Percentiles rank a stretch among this genome's conserved stretches.
Conservation (phyloP, 495 filamentous ascomycete genomes). For the Aspergillus sparsus region DNA sequence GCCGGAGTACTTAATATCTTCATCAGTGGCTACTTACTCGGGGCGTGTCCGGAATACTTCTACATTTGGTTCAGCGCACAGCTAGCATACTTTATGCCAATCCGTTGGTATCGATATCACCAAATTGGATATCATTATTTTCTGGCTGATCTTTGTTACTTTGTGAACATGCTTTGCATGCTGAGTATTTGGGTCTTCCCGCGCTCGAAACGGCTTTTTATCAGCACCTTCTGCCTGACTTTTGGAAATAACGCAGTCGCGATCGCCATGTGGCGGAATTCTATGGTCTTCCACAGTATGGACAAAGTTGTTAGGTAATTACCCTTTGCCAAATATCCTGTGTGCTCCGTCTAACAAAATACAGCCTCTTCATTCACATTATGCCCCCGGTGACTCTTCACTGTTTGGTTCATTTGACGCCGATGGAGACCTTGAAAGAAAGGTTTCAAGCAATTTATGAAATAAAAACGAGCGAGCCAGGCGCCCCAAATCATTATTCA, state of each 20-base stretch:
- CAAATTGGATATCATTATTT: slow-evolving; percentile 95
- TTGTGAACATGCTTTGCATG: slow-evolving; percentile 85
- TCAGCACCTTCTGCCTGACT: slow-evolving; percentile 87
- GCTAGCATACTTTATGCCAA: slow-evolving; percentile 92
- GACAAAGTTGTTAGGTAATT: slow-evolving; percentile 86
- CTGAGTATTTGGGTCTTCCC: slow-evolving; percentile 91
- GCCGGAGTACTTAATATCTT: slow-evolving; percentile 96
- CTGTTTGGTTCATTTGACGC: slow-evolving; percentile 82
- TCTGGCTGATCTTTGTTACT: slow-evolving; percentile 95
- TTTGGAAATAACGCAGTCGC: slow-evolving; percentile 96
- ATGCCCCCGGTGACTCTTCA: slow-evolving; percentile 95
- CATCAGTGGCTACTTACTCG: slow-evolving; percentile 91
- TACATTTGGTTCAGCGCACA: slow-evolving; percentile 89
- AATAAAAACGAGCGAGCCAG: slow-evolving; percentile 72
- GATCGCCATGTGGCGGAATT: slow-evolving; percentile 99
- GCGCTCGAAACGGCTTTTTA: slow-evolving; percentile 85
- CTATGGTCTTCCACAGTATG: slow-evolving; percentile 94
- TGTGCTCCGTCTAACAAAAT: slow-evolving; percentile 16
- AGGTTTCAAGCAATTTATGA: slow-evolving; percentile 87
- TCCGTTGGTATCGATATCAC: slow-evolving; percentile 88
- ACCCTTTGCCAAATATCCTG: background rate
- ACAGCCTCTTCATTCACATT: slow-evolving; percentile 95
- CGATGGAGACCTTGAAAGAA: slow-evolving; percentile 59
- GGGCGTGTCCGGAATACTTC: slow-evolving; percentile 81
- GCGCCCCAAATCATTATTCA: slow-evolving; percentile 73